These are phyloP conservation scores for Globisporangium nunn DNA, from an alignment of 352 stramenopile genomes.

Conservation along the genomic window DNA sequence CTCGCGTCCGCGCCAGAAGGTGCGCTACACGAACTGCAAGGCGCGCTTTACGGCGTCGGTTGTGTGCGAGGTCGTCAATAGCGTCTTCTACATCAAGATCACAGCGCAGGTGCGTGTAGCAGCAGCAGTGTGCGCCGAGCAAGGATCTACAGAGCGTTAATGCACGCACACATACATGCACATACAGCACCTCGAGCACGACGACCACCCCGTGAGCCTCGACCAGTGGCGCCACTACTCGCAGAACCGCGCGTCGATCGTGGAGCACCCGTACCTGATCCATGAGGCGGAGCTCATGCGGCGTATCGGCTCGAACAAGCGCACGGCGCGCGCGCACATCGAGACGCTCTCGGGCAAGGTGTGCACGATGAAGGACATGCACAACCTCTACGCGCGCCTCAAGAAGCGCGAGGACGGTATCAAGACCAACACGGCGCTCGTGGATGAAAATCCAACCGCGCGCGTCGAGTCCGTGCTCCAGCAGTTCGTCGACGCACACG, in stretches of 20 bases:
- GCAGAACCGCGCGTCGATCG: constrained; percentile 65
- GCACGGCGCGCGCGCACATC: constrained; percentile 48
- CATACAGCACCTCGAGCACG: constrained; percentile 49
- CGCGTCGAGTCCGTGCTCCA: constrained; percentile 52
- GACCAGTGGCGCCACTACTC: constrained; percentile 77
- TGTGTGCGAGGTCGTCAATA: constrained; percentile 39
- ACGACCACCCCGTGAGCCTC: constrained; percentile 50
- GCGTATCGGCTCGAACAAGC: constrained; percentile 64
- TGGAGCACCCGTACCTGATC: constrained; percentile 61
- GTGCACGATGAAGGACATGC: constrained; percentile 80
- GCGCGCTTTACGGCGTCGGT: constrained; percentile 62
- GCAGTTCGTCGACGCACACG: constrained; percentile 56
- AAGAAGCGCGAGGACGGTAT: constrained; percentile 52
- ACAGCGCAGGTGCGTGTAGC: constrained; percentile 18
- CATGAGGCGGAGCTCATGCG: constrained; percentile 71
- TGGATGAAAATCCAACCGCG: constrained; percentile 15
- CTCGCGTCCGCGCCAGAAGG: constrained; percentile 53
- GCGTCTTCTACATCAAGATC: constrained; percentile 60
- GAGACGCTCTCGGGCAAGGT: constrained; percentile 57
- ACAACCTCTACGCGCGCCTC: constrained; percentile 61
- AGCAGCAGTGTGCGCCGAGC: no score
- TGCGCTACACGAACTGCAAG: constrained; percentile 62
- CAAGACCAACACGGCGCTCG: constrained; percentile 31
- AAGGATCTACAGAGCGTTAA: no score
- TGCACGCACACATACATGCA: not conserved